These are phyloP conservation scores for Nakazawaea siamensis DNA, from an alignment of 805 yeast species.

Conservation along the genomic window DNA sequence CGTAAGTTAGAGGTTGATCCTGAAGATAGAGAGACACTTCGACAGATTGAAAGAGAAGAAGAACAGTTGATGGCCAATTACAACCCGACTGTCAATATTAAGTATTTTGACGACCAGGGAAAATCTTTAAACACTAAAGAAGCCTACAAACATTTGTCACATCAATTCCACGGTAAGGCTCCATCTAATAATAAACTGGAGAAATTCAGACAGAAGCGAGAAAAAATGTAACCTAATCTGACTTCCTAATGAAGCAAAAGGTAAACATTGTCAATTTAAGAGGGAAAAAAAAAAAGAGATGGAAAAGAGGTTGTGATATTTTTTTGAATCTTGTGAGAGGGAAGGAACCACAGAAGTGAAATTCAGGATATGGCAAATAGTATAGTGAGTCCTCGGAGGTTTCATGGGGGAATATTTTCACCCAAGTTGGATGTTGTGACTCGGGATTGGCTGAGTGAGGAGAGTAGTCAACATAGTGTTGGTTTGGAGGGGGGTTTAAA, in stretches of 20 bases:
- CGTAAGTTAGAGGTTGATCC: slow-evolving; percentile 3
- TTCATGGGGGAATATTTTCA: slow-evolving; percentile 13
- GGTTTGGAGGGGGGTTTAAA: background rate
- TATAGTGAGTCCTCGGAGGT: background rate
- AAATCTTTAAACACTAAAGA: slow-evolving; percentile 50
- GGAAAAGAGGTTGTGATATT: background rate
- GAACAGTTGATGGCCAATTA: slow-evolving; percentile 22
- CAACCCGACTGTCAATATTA: slow-evolving; percentile 41
- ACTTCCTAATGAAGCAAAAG: background rate
- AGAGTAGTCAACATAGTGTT: slow-evolving; percentile 3
- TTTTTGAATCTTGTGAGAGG: background rate
- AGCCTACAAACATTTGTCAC: slow-evolving; percentile 73
- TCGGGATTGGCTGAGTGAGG: slow-evolving; percentile 22
- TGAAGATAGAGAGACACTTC: background rate
- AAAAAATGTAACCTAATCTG: background rate
- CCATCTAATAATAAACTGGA: slow-evolving; percentile 7
- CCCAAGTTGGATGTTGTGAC: slow-evolving; percentile 27
- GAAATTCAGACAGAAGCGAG: background rate
- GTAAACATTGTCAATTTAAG: background rate
- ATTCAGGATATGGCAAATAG: slow-evolving; percentile 5
- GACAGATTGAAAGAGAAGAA: background rate
- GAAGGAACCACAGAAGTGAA: background rate
- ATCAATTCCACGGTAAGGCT: slow-evolving; percentile 62
- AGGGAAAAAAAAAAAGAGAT: background rate
- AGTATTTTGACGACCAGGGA: slow-evolving; percentile 61